These are phyloP conservation scores for Boletus huronensis DNA, from an alignment of 768 basidiomycete species.

Conservation along the genomic window DNA sequence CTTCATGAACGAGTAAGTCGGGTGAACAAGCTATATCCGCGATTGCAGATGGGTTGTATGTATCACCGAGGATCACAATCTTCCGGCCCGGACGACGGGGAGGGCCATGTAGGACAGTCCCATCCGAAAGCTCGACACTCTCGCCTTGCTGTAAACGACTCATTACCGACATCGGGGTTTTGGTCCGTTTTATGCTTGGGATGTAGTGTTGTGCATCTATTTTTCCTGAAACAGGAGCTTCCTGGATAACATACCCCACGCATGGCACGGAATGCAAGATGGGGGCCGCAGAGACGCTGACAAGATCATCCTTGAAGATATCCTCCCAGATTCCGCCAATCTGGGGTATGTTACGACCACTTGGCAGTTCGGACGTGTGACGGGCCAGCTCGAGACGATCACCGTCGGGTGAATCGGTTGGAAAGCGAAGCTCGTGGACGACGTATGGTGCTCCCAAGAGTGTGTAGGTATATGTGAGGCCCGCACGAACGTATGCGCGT, in stretches of 20 bases:
- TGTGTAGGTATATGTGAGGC: slow-evolving; percentile 66
- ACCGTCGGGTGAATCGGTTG: slow-evolving; percentile 52
- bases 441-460: slow-evolving; percentile 64
- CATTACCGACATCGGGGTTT: slow-evolving; percentile 66
- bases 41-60: slow-evolving; percentile 73
- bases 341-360: slow-evolving; percentile 62
- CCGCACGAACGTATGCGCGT: slow-evolving; percentile 71
- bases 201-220: slow-evolving; percentile 66
- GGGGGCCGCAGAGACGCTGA: slow-evolving; percentile 73
- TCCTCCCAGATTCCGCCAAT: slow-evolving; percentile 61
- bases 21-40: slow-evolving; percentile 56
- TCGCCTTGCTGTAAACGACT: slow-evolving; percentile 63
- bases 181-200: slow-evolving; percentile 65
- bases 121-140: slow-evolving; percentile 61
- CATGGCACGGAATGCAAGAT: slow-evolving; percentile 80
- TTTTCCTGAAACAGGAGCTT: slow-evolving; percentile 72
- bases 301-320: slow-evolving; percentile 52
- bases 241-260: slow-evolving; percentile 71
- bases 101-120: slow-evolving; percentile 69
- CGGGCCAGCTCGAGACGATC: slow-evolving; percentile 46
- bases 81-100: slow-evolving; percentile 65
- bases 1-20: slow-evolving; percentile 82
- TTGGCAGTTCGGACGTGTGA: slow-evolving; percentile 51
- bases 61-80: slow-evolving; percentile 81
- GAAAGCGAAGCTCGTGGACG: slow-evolving; percentile 77